phyloP scores from a whole-genome alignment of 768 basidiomycete species.

The Lyophyllum decastes region DNA sequence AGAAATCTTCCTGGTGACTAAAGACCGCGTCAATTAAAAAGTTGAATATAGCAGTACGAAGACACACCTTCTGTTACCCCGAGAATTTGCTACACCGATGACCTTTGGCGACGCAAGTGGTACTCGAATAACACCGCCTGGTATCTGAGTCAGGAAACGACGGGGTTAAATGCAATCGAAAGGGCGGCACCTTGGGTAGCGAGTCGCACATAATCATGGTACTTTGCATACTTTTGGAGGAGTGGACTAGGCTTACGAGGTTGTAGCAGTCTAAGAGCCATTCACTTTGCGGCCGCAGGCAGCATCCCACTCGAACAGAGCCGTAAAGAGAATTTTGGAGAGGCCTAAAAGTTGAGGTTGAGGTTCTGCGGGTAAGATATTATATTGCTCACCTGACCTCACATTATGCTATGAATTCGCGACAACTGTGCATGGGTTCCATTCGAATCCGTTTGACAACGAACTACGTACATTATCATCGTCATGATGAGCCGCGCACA shows the following conservation, averaged over 20 bases:
- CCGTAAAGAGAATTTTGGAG: neutral
- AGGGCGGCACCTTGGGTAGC: conserved; percentile 32
- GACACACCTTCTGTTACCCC: conserved; percentile 71
- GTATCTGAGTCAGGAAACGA: conserved; percentile 10
- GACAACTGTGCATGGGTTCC: neutral
- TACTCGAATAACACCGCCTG: conserved; percentile 67
- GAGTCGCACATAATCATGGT: conserved; percentile 76
- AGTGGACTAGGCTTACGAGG: conserved; percentile 13
- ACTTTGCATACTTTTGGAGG: conserved; percentile 30
- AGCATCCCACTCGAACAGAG: conserved; percentile 21
- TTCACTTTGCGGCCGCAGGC: conserved; percentile 19
- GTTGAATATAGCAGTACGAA: neutral
- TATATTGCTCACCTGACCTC: neutral
- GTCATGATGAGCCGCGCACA: neutral
- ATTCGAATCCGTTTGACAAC: neutral
- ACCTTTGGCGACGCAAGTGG: conserved; percentile 77
- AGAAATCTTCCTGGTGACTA: conserved; percentile 91
- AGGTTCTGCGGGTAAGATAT: neutral
- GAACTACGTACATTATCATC: neutral
- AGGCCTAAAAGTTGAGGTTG: neutral
- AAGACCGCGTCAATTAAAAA: conserved; percentile 11
- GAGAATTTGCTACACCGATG: conserved; percentile 72
- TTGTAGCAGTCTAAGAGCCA: conserved; percentile 27
- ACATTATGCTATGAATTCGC: neutral
- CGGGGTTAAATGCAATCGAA: neutral